Base-by-base conservation (phyloP, 176 grass and related monocot genomes). In the Canna indica region DNA sequence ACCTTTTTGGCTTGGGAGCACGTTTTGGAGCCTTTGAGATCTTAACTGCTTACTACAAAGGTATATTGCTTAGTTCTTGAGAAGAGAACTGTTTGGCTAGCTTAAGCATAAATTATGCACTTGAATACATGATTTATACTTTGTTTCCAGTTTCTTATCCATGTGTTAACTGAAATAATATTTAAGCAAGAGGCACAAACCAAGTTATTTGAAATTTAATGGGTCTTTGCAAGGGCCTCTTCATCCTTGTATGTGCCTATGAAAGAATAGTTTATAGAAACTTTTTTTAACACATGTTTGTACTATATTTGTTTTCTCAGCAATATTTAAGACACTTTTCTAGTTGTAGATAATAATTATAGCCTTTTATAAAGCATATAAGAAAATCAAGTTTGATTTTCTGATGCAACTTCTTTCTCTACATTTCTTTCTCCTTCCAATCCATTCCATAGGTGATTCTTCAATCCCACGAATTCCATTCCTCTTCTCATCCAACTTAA, bases 11-110 rank as follows among this genome's bases (percentile, higher is more conserved):
- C 22, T 73, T 99, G 15, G 94, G 89, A 83, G 81, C 84, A 36
- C 93, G 93, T 25, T 97, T 97, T 77, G 88, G 89, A 64, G 80
- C 70, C 69, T 97, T 90, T 83, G 94, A 97, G 75, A 79, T 97
- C 70, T 69, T 92, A 79, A 92, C 88, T 75, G 89, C 84, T 59
- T 99, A 90, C 75, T 90, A 87, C 80, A 99, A 90, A 93, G 93
- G 93, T 90, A 81, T 31, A 14, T 66, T 65, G 17, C 62, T 66
- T 25, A 14, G 17, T 33, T 25, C 22, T 66, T 3, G 18, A 41
- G n/a, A 30, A 60, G 63, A 66, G 39, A 20, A 66, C 18, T 39
- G 34, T 39, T 22, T 24, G 35, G 16, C 8, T 13, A 38, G 18
- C 34, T 66, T n/a, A 24, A 38, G 18, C 7, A 32, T 3, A 26